phyloP scores from a whole-genome alignment of 2,329 filamentous ascomycete species.

The Aspergillus glaucus region DNA sequence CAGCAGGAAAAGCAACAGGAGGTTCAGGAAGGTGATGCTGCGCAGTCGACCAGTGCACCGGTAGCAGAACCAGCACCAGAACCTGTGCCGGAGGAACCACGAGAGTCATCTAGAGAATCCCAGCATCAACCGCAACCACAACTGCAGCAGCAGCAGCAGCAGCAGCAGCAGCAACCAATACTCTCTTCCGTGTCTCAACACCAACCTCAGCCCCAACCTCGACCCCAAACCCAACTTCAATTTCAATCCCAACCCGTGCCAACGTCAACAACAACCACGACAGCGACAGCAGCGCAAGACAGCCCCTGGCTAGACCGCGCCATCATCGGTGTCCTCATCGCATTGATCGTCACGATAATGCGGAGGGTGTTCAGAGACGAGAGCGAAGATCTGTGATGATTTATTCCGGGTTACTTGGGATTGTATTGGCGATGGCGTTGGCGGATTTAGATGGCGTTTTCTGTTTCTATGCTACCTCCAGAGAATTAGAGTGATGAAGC shows the following conservation, averaged over 20 bases:
- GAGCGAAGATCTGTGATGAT: background rate
- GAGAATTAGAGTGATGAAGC: too few relatives aligned
- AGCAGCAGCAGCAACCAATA: background rate
- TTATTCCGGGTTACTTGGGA: background rate
- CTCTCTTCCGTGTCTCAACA: background rate
- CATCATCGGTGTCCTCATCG: slow-evolving; percentile 65
- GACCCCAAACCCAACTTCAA: slow-evolving; percentile 8
- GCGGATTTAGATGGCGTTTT: background rate
- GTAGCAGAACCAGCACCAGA: too few relatives aligned
- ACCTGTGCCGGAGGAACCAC: background rate
- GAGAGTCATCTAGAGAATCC: background rate
- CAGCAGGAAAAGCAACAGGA: slow-evolving; percentile 27
- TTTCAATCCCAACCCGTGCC: slow-evolving; percentile 30
- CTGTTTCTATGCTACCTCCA: background rate
- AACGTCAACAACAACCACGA: slow-evolving; percentile 22
- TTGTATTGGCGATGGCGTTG: background rate
- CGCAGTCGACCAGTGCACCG: too few relatives aligned
- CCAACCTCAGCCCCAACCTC: background rate
- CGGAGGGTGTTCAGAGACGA: slow-evolving; percentile 37
- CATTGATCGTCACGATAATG: slow-evolving; percentile 63
- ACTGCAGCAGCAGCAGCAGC: background rate
- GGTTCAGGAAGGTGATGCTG: background rate
- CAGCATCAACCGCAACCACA: background rate
- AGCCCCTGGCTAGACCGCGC: slow-evolving; percentile 73
- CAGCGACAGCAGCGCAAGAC: slow-evolving; percentile 29